phyloP scores from a whole-genome alignment of 1,139 yeast species.

The Nakaseomyces bracarensis region DNA sequence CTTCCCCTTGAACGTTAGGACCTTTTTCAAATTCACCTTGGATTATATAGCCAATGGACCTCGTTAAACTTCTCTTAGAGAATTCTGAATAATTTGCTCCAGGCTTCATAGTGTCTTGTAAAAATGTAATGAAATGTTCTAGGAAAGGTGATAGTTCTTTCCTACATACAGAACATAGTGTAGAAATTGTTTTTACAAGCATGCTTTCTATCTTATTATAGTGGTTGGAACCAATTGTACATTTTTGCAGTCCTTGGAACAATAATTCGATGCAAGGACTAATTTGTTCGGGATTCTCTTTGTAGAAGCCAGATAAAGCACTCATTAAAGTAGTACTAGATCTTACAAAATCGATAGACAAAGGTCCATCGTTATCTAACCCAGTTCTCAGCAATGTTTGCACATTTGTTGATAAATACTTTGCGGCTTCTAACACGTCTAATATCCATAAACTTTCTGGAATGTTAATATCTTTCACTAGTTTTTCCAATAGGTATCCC shows the following conservation, averaged over 20 bases:
- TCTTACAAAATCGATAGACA: constrained; percentile 28
- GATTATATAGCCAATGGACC: constrained; percentile 54
- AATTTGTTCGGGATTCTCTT: constrained; percentile 35
- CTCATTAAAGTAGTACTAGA: constrained; percentile 49
- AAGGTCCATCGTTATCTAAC: constrained; percentile 13
- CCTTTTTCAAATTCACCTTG: constrained; percentile 40
- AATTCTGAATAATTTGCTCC: constrained; percentile 40
- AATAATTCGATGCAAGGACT: constrained; percentile 44
- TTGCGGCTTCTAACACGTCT: constrained; percentile 25
- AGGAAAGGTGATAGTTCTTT: constrained; percentile 40
- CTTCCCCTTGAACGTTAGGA: constrained; percentile 37
- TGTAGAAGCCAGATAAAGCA: constrained; percentile 47
- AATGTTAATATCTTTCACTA: constrained; percentile 35
- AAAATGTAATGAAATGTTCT: constrained; percentile 44
- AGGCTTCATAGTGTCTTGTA: constrained; percentile 44
- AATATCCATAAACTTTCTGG: constrained; percentile 39
- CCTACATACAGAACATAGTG: constrained; percentile 55
- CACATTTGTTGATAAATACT: constrained; percentile 24
- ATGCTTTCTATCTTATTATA: constrained; percentile 31
- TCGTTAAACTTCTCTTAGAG: constrained; percentile 52
- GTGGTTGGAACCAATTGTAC: constrained; percentile 14
- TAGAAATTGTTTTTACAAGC: constrained; percentile 52
- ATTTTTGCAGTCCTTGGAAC: constrained; percentile 35
- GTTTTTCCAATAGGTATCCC: constrained; percentile 49
- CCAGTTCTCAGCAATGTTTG: constrained; percentile 27